phyloP scores from a whole-genome alignment of 1,139 yeast genomes.

The Schwanniomyces etchellsii region DNA sequence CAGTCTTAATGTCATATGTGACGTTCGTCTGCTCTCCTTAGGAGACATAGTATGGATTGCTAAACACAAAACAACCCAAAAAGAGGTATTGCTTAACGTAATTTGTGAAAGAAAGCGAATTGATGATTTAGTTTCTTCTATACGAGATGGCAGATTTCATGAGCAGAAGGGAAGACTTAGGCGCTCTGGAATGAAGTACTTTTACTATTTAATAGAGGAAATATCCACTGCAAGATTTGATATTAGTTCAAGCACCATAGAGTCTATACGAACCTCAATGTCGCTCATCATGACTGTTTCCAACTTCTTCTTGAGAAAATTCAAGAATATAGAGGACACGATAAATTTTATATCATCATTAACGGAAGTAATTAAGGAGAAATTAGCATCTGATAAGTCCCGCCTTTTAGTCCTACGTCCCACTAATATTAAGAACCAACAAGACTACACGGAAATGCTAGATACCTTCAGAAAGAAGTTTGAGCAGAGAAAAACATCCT shows the following conservation, averaged over 20 bases:
- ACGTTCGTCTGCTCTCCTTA: conserved; percentile 57
- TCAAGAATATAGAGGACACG: conserved; percentile 73
- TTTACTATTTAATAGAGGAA: conserved; percentile 83
- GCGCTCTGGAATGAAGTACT: conserved; percentile 60
- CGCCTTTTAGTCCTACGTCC: conserved; percentile 47
- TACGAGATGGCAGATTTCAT: conserved; percentile 77
- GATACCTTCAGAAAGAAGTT: conserved; percentile 40
- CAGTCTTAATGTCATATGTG: conserved; percentile 45
- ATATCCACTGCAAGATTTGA: conserved; percentile 37
- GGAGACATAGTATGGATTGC: conserved; percentile 96
- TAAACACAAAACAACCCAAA: conserved; percentile 47
- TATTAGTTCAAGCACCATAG: conserved; percentile 41
- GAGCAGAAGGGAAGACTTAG: conserved; percentile 81
- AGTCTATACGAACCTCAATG: conserved; percentile 72
- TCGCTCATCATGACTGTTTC: conserved; percentile 65
- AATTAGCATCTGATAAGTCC: conserved; percentile 23
- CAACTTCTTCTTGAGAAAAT: conserved; percentile 62
- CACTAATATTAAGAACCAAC: conserved; percentile 43
- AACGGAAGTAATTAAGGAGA: conserved; percentile 43
- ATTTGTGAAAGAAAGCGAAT: conserved; percentile 85
- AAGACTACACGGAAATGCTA: conserved; percentile 42
- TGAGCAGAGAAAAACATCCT: conserved; percentile 16
- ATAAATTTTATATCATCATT: conserved; percentile 54
- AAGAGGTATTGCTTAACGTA: conserved; percentile 67
- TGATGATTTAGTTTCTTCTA: conserved; percentile 79